Evolutionary conservation across 2,329 filamentous ascomycete genomes (phyloP).

Genomic region (Monosporascus ibericus): DNA sequence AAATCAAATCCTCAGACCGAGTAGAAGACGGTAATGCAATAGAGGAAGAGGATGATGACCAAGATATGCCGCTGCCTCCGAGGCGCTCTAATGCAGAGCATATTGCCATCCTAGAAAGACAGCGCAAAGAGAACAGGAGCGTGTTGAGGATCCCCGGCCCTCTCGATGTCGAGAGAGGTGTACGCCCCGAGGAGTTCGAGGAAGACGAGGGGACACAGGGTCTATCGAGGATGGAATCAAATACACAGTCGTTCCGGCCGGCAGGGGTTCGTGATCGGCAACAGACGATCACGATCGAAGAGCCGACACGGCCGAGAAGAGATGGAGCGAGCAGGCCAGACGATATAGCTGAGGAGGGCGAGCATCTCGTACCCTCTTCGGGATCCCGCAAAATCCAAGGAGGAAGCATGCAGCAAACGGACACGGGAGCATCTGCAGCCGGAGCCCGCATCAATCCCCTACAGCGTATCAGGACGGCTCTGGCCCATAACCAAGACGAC

Average conservation of each 20-base stretch:
- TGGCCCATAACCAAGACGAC: conserved; percentile 47
- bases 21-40: conserved; percentile 55
- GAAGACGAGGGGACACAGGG: conserved; percentile 21
- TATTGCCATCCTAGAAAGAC: conserved; percentile 81
- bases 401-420: conserved; percentile 28
- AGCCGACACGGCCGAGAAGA: conserved; percentile 44
- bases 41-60: conserved; percentile 34
- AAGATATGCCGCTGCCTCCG: conserved; percentile 44
- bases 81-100: conserved; percentile 64
- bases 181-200: conserved; percentile 54
- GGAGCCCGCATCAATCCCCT: conserved; percentile 29
- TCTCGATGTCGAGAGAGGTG: conserved; percentile 78
- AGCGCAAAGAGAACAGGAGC: conserved; percentile 66
- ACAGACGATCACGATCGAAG: conserved; percentile 61
- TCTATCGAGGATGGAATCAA: not conserved
- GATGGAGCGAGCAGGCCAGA: conserved; percentile 22
- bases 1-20: conserved; percentile 65
- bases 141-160: conserved; percentile 87
- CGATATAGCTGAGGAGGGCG: conserved; percentile 35
- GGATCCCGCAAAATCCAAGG: conserved; percentile 38
- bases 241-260: conserved; percentile 5
- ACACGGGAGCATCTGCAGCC: conserved; percentile 26
- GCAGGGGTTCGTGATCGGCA: conserved; percentile 30
- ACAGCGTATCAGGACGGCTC: conserved; percentile 49
- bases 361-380: conserved; percentile 34